Percentiles rank a stretch among this genome's conserved stretches.
Conservation (phyloP, 768 basidiomycete genomes). For the Cystofilobasidium capitatum region DNA sequence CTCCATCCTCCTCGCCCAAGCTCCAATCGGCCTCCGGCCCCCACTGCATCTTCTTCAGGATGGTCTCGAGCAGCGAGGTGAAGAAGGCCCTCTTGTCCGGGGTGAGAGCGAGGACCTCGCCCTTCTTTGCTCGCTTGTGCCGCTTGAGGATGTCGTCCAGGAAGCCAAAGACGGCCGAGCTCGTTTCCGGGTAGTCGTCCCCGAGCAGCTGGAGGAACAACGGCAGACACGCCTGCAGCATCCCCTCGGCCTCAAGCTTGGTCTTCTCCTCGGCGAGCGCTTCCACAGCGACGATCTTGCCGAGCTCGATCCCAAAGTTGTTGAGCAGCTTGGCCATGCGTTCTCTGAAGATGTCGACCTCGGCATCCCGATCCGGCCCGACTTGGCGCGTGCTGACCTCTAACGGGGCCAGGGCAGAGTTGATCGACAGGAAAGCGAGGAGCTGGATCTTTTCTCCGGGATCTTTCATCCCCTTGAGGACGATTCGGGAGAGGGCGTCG, state of each 20-base stretch:
- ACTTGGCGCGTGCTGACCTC: conserved; percentile 66
- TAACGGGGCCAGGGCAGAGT: conserved; percentile 67
- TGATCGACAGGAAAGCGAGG: conserved; percentile 76
- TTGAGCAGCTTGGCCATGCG: conserved; percentile 76
- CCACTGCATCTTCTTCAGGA: conserved; percentile 85
- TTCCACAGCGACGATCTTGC: conserved; percentile 61
- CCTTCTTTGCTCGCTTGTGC: conserved; percentile 60
- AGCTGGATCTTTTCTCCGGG: conserved; percentile 79
- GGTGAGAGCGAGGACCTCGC: conserved; percentile 37
- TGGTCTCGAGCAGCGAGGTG: conserved; percentile 61
- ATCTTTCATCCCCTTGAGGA: conserved; percentile 89
- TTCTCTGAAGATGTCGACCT: conserved; percentile 79
- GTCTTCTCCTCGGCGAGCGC: conserved; percentile 39
- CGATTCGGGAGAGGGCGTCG: conserved; percentile 66
- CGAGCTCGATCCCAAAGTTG: conserved; percentile 66
- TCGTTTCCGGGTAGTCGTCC: conserved; percentile 82
- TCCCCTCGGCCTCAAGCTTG: conserved; percentile 53
- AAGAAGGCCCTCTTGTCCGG: conserved; percentile 50
- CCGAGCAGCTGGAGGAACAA: conserved; percentile 79
- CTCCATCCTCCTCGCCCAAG: conserved; percentile 50
- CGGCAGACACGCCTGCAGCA: conserved; percentile 62
- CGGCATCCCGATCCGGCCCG: conserved; percentile 62
- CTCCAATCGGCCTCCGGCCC: conserved; percentile 53
- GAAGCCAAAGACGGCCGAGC: conserved; percentile 71
- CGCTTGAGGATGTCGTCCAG: conserved; percentile 61